Evolutionary conservation across 2,329 filamentous ascomycete species (phyloP), one percentile per base, ranked within the genome.

Genomic region (Exophiala oligosperma): DNA sequence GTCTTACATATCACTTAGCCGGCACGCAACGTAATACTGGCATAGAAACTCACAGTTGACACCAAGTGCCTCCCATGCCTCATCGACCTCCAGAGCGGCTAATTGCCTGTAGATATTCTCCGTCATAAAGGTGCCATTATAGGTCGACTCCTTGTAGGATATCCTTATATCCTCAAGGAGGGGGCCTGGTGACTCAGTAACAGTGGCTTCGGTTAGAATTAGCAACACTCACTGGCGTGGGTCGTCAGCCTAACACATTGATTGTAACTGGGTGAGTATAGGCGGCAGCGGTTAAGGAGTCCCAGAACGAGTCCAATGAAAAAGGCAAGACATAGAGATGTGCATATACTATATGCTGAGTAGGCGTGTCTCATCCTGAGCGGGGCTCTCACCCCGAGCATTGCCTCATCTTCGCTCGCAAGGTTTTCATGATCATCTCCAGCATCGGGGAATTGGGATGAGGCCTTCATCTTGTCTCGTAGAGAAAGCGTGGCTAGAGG

Each of bases 71-170:
- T 73, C 75, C 84, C 84, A 87, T 0, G 83, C 84, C 2, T 75
- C 76, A 59, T 87, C 84, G 0, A 84, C 81, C 52, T 82, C 79
- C 0, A 79, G 77, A 0, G 78, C 74, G 40, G 76, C 79, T 11
- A 74, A 68, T 57, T 77, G 73, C 1, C 83, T 78, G 65, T 81
- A 87, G 14, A 81, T 70, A 24, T 79, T 80, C 62, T 84, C 77
- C 0, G 81, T 71, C 55, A 84, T 65, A 21, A 87, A 81, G 0
- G 79, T 80, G 0, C 83, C 84, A 60, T 87, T 84, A 69, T 85
- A 87, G 41, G 41, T 44, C 41, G 21, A 44, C 41, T 44, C 21
- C 9, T 23, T 23, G 41, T 44, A 44, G 4, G 41, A 44, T 44
- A 44, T 17, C 41, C 8, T 44, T 44, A 44, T 44, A 23, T 44